Conservation (phyloP, 805 yeast genomes). For the Yarrowia sp. region DNA sequence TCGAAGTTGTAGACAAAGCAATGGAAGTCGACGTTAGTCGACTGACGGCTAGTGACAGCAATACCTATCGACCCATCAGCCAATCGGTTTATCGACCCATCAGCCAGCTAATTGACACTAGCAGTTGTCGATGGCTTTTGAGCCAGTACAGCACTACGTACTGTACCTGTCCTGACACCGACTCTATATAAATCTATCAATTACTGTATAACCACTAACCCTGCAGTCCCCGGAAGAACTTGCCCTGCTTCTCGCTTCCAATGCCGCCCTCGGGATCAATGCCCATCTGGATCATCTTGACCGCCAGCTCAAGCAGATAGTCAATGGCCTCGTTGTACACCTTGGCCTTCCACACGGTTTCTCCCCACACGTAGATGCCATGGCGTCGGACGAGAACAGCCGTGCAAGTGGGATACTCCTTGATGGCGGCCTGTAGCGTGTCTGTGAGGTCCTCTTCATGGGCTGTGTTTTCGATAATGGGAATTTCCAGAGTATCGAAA, state of each 20-base stretch:
- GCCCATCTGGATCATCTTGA: conserved; percentile 72
- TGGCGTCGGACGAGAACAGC: conserved; percentile 91
- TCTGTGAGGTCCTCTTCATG: conserved; percentile 76
- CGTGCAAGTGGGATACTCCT: conserved; percentile 68
- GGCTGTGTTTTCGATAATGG: conserved; percentile 88
- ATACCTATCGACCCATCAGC: too few relatives aligned
- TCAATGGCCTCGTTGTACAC: conserved; percentile 91
- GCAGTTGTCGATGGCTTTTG: too few relatives aligned
- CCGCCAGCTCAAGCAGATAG: conserved; percentile 77
- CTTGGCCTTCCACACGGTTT: conserved; percentile 86
- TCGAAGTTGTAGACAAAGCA: neutral
- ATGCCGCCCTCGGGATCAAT: conserved; percentile 41
- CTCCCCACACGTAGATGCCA: conserved; percentile 97
- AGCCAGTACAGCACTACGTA: too few relatives aligned
- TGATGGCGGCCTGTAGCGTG: conserved; percentile 59
- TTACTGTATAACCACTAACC: neutral
- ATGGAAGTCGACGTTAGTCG: too few relatives aligned
- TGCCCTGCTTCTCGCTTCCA: conserved; percentile 32
- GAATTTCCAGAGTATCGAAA: conserved; percentile 73
- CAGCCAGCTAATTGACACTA: too few relatives aligned
- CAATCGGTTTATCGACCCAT: too few relatives aligned
- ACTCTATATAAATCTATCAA: neutral
- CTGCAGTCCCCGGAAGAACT: neutral
- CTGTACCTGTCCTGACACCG: too few relatives aligned
- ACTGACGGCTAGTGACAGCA: too few relatives aligned